Percentiles rank a stretch among this genome's conserved stretches.
phyloP scores from a whole-genome alignment of 192 early-diverging fungal genomes.

The Pilobolus umbonatus region DNA sequence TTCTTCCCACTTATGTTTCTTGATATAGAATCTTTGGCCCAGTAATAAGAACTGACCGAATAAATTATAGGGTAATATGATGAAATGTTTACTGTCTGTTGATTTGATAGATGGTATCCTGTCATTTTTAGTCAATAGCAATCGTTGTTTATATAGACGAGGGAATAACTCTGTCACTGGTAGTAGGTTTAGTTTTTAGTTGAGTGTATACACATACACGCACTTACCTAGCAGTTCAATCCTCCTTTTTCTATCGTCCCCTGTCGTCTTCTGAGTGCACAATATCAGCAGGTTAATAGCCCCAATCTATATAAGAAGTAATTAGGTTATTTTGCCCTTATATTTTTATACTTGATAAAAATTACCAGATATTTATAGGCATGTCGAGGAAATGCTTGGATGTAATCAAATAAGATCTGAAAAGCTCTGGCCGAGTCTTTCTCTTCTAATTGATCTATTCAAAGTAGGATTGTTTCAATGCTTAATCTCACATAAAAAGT shows the following conservation, averaged over 20 bases:
- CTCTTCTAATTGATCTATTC: slow-evolving; percentile 16
- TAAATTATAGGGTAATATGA: slow-evolving; percentile 23
- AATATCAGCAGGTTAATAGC: slow-evolving; percentile 20
- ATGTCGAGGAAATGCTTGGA: slow-evolving; percentile 25
- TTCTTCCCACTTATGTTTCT: slow-evolving; percentile 19
- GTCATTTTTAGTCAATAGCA: slow-evolving; percentile 13
- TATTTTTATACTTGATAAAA: background rate
- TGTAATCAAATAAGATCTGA: slow-evolving; percentile 25
- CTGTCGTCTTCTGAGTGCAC: slow-evolving; percentile 11
- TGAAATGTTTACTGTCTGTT: slow-evolving; percentile 26
- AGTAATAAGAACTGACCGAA: slow-evolving; percentile 23
- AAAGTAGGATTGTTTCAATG: background rate
- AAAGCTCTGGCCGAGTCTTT: slow-evolving; percentile 17
- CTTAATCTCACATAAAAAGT: background rate
- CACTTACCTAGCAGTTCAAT: slow-evolving; percentile 13
- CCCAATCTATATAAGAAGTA: slow-evolving; percentile 16
- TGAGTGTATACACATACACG: background rate
- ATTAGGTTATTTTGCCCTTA: background rate
- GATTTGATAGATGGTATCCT: slow-evolving; percentile 25
- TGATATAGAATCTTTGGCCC: slow-evolving; percentile 29
- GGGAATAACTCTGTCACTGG: slow-evolving; percentile 30
- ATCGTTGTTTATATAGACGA: slow-evolving; percentile 23
- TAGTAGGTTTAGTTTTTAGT: background rate
- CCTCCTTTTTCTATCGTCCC: slow-evolving; percentile 11
- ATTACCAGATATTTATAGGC: slow-evolving; percentile 32